Evolutionary conservation across 2,329 filamentous ascomycete genomes (phyloP).

Genomic region (Colletotrichum orbiculare): DNA sequence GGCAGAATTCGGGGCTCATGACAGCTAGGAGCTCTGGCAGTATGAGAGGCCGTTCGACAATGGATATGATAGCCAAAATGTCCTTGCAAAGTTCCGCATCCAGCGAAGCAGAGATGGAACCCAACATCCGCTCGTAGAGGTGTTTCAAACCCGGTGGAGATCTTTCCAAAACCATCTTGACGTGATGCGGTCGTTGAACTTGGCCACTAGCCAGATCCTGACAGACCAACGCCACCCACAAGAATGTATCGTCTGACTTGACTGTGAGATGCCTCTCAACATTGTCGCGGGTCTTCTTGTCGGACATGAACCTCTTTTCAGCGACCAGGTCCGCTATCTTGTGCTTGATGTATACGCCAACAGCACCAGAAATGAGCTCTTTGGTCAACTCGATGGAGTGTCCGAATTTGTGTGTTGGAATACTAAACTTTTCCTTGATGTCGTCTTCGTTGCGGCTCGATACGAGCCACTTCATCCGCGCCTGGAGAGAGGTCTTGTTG

Average conservation of each 20-base stretch:
- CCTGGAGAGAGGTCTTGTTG: not conserved
- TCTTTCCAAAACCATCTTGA: not conserved
- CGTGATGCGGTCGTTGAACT: not conserved
- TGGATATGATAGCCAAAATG: conserved; percentile 46
- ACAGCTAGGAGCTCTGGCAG: conserved; percentile 47
- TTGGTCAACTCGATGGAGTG: conserved; percentile 51
- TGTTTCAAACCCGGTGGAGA: conserved; percentile 49
- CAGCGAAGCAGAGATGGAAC: conserved; percentile 43
- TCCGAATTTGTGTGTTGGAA: conserved; percentile 36
- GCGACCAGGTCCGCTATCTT: conserved; percentile 43
- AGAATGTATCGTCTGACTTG: conserved; percentile 53
- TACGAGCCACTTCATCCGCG: conserved; percentile 53
- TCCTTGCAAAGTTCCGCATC: conserved; percentile 45
- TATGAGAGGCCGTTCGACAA: conserved; percentile 47
- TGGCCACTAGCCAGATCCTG: conserved; percentile 35
- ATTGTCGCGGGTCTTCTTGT: conserved; percentile 7
- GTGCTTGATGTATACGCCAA: conserved; percentile 47
- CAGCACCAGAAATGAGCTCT: conserved; percentile 45
- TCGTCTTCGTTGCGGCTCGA: conserved; percentile 54
- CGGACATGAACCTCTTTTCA: conserved; percentile 17
- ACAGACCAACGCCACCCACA: conserved; percentile 48
- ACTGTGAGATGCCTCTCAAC: conserved; percentile 38
- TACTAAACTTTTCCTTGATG: conserved; percentile 49
- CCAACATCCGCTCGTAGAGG: conserved; percentile 53
- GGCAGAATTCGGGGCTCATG: conserved; percentile 21